Percentiles rank a stretch among this genome's conserved stretches.
Evolutionary conservation across 2,329 filamentous ascomycete genomes (phyloP).

Genomic region (Hypoxylon rubiginosum): DNA sequence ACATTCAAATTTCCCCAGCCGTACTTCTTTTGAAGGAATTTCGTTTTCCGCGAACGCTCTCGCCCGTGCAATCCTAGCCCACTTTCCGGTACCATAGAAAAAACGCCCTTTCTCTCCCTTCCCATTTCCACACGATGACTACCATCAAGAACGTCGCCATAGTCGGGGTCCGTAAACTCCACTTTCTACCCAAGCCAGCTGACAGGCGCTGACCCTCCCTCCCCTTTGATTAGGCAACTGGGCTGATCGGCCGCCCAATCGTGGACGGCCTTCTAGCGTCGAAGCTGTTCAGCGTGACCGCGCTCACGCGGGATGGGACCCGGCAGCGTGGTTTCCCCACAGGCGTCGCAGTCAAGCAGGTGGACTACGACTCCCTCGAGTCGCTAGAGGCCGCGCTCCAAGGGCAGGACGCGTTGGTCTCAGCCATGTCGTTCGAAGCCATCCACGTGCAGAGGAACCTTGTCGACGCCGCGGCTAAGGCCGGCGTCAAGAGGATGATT

Average conservation of each 20-base stretch:
- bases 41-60: constrained; percentile 1
- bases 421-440: constrained; percentile 53
- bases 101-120: constrained; percentile 5
- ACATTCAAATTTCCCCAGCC: constrained; percentile 27
- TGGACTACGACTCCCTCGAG: constrained; percentile 39
- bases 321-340: constrained; percentile 30
- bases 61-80: constrained; percentile 33
- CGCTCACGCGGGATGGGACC: constrained; percentile 35
- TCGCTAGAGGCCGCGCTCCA: constrained; percentile 34
- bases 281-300: constrained; percentile 38
- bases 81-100: constrained; percentile 14
- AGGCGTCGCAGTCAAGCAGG: constrained; percentile 31
- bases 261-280: constrained; percentile 35
- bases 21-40: constrained; percentile 2
- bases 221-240: constrained; percentile 38
- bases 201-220: constrained; percentile 30
- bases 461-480: constrained; percentile 65
- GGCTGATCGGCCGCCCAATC: constrained; percentile 44
- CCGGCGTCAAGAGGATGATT: constrained; percentile 66
- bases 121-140: constrained; percentile 27
- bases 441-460: constrained; percentile 60
- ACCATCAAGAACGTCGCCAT: constrained; percentile 42
- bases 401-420: constrained; percentile 51
- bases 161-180: constrained; percentile 41
- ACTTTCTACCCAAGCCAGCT: constrained; percentile 15